These are phyloP conservation scores for Cladosporium sp. DNA, from an alignment of 2,329 filamentous ascomycete species.

Conservation along the genomic window DNA sequence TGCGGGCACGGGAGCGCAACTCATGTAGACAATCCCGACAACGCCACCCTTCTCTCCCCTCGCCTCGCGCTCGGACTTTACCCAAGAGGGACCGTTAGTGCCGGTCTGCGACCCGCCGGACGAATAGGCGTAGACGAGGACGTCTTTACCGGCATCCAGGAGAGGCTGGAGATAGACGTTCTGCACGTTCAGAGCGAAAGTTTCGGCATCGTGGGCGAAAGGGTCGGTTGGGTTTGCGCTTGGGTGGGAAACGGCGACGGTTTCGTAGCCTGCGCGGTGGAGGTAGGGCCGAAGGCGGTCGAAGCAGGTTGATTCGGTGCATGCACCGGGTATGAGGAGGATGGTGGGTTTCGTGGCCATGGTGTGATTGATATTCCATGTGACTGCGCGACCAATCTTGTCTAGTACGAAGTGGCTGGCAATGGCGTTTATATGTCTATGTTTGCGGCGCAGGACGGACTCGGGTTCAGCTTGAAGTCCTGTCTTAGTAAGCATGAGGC, in stretches of 20 bases:
- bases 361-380: too few relatives aligned
- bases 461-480: too few relatives aligned
- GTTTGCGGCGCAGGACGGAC: too few relatives aligned
- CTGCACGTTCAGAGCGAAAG: constrained; percentile 2
- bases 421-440: too few relatives aligned
- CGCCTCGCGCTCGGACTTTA: constrained; percentile 8
- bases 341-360: constrained; percentile 10
- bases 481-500: too few relatives aligned
- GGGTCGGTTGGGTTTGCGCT: constrained; percentile 8
- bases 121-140: constrained; percentile 25
- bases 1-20: constrained; percentile 8
- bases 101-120: constrained; percentile 12
- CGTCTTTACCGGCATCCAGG: constrained; percentile 21
- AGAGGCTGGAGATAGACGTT: constrained; percentile 11
- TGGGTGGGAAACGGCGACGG: constrained; percentile 6
- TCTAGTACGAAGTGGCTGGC: too few relatives aligned
- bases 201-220: constrained; percentile 9
- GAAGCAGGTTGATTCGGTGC: constrained; percentile 10
- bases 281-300: constrained; percentile 5
- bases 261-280: constrained; percentile 10
- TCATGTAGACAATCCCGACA: constrained; percentile 13
- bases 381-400: too few relatives aligned
- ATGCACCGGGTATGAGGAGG: constrained; percentile 13
- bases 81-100: constrained; percentile 8
- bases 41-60: constrained; percentile 14